A percentile compares a stretch with the other conserved stretches of the same genome.
Evolutionary conservation across 208 protist species (phyloP).

Genomic region (Wallacemonas rigidus): DNA sequence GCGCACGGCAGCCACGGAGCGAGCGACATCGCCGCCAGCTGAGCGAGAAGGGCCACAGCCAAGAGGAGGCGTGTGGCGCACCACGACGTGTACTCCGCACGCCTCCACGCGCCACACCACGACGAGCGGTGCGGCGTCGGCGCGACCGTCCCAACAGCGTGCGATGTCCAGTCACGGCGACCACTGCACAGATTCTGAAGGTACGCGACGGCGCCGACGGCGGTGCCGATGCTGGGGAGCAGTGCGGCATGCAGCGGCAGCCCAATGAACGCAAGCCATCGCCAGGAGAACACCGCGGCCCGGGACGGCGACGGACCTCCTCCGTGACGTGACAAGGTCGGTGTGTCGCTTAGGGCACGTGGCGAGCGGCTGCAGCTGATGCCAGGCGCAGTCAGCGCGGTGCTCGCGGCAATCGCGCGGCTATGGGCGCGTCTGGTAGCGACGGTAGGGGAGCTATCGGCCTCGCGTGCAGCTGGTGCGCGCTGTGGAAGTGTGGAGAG

Average conservation of each 20-base stretch:
- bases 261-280: not conserved
- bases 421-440: no score
- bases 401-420: no score
- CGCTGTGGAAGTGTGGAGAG: no score
- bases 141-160: no score
- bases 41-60: not conserved
- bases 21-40: not conserved
- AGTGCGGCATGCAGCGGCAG: not conserved
- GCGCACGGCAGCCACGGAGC: not conserved
- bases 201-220: conserved; percentile 1
- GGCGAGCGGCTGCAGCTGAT: not conserved
- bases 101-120: no score
- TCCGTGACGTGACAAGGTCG: not conserved
- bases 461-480: no score
- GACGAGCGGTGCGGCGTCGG: no score
- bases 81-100: no score
- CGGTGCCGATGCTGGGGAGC: not conserved
- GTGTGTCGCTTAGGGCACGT: not conserved
- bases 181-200: not conserved
- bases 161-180: not conserved
- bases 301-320: not conserved
- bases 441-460: no score
- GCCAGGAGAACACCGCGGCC: not conserved
- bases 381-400: not conserved
- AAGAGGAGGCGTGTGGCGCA: not conserved